Base-by-base conservation (phyloP, 2,329 filamentous ascomycete genomes). In the Talaromyces sp. region DNA sequence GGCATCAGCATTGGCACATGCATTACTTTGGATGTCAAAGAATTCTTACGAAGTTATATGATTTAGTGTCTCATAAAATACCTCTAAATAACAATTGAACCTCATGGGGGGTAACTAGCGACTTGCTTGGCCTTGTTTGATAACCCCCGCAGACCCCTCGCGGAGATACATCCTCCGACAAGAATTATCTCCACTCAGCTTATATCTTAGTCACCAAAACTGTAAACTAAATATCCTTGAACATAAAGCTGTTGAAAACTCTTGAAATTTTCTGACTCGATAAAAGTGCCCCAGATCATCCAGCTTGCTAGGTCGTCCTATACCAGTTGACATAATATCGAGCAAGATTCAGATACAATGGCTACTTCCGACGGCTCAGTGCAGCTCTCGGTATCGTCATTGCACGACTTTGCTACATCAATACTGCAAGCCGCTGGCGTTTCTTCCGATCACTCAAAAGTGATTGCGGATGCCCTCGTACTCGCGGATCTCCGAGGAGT, bases 401-500 rank as follows among this genome's bases (percentile, higher is more conserved):
- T 47, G 4, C 44, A 47, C 19, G 44, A 47, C 15, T 53, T 53
- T 9, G 27, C 49, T 2, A 53, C 49, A 27, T 53, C 49, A 17
- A 17, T 53, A 28, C 27, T 53, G 27, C 8, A 53, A 30, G 7
- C 49, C 13, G 49, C 49, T n/a, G 25, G 25, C 17, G 25, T 53
- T 22, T 53, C 49, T 19, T 3, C 49, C 49, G 49, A 53, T 2
- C 30, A 56, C 22, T 27, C 54, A 3, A 25, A 32, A 25, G 33
- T 56, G 13, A 42, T 70, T 13, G 64, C 66, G 8, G 55, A 62
- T 27, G 55, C 62, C 36, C 65, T 69, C 11, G 65, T 69, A 4
- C 60, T 66, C 28, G 68, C 68, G 10, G 69, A 70, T 51, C 64
- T 68, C 15, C 62, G 68, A 30, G 67, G 69, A 27, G 67, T 70